Base-by-base conservation (phyloP, 2,329 filamentous ascomycete species). In the Arthrocladium fulminans region DNA sequence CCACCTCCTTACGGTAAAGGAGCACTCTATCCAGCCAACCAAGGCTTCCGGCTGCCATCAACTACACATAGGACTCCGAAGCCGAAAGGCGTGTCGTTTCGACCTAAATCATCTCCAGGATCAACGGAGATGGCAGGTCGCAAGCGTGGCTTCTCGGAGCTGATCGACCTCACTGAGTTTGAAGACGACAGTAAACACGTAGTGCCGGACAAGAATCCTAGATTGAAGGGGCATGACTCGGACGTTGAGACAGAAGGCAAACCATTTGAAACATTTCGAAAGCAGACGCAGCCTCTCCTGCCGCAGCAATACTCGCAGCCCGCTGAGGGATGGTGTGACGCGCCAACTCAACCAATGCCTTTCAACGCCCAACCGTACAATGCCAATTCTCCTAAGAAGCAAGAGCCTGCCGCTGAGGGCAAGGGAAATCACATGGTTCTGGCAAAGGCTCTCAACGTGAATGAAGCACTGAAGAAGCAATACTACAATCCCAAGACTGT, bases 401-500 rank as follows among this genome's bases (percentile, higher is more conserved):
- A 22, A 19, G 44, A 47, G n/a, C 2, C 20, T 2, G 7, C 17
- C 5, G 8, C 9, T 17, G 44, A 47, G 3, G 19, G 17, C 8
- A 29, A 39, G 34, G 25, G 4, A 13, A 17, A 39, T 22, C 32
- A 22, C 7, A 52, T 50, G 17, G 46, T 52, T 19, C 47, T 74
- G 29, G 70, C 74, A 3, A 66, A 73, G 52, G 65, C 67, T 0
- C 58, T 81, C 13, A 59, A 65, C 2, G 56, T 58, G 43, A 52
- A 54, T 20, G 63, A 71, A 43, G 65, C 66, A 2, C 51, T 66
- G 3, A 50, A 69, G 22, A 74, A 74, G 51, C 69, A 69, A 4
- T 69, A 63, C 13, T 84, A 84, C 58, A 72, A 83, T 57, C 71
- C 75, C 1, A 70, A 72, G 38, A 83, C 78, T 0, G 80, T 84